Evolutionary conservation across 345 rosid species (phyloP), one percentile per base, ranked within the genome.

Genomic region (Euphorbia pulcherrima): DNA sequence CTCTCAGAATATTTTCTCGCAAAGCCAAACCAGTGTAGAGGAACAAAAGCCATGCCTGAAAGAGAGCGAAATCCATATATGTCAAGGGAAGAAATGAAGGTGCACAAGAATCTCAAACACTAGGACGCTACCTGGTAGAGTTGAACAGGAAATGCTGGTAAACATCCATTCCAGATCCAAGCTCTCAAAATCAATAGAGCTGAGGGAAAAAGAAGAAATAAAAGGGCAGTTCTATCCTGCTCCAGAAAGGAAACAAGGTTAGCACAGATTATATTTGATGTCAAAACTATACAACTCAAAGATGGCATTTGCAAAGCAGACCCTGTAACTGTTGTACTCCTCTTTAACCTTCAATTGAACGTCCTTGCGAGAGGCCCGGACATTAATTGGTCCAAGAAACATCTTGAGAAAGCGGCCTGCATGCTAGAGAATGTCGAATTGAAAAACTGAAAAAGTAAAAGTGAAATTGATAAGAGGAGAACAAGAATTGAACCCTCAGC

Each of bases 341-440:
- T 95, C 99, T 81, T 95, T 95, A 65, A 88, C 97, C 86, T 95
- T 92, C 72, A 92, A 84, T 60, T 84, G 96, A 47, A 92, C 77
- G 50, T 92, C 98, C 77, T 90, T 92, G 74, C 88, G 86, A 59
- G 82, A 77, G 54, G 97, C 99, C 30, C 90, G 84, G 67, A 95
- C 99, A 76, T 92, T 95, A 56, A 95, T 85, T 59, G 99, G 97
- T 4, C 99, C 99, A 82, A 92, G 64, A 73, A 95, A 92, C 96
- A 83, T 90, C 73, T 78, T 85, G 20, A 95, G 72, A 48, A 95
- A 89, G 7, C 82, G 44, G 57, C 88, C 97, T 90, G 88, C 53
- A 51, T 11, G 26, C 29, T 18, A n/a, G n/a, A 1, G 30, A 2
- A n/a, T 9, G 51, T 8, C 3, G 55, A 29, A n/a, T n/a, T 48